phyloP scores from a whole-genome alignment of 305 asterid species.

The Fraxinus nigra region DNA sequence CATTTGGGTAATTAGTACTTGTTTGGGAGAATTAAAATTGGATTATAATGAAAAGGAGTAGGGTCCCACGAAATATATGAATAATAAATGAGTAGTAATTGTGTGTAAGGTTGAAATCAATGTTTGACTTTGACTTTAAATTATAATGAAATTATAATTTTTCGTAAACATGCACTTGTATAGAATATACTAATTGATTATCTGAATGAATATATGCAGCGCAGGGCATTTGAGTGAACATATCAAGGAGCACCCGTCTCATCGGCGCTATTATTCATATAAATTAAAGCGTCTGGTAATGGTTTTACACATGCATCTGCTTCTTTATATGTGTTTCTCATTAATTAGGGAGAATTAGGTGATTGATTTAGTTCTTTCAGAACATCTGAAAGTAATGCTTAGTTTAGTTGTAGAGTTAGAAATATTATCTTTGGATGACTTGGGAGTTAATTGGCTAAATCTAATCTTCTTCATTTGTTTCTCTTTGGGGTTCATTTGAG shows the following conservation, averaged over 20 bases:
- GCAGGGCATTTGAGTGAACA: conserved; percentile 81
- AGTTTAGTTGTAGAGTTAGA: background rate
- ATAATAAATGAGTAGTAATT: background rate
- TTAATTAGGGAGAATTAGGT: background rate
- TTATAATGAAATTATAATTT: background rate
- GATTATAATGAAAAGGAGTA: background rate
- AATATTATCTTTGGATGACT: background rate
- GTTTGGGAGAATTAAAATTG: background rate
- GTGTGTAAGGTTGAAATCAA: background rate
- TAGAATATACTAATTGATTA: conserved; percentile 26
- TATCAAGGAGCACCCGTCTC: conserved; percentile 52
- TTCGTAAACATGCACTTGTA: background rate
- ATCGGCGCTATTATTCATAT: conserved; percentile 65
- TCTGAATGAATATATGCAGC: conserved; percentile 42
- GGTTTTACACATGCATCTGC: background rate
- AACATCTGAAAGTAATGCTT: background rate
- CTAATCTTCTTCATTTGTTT: background rate
- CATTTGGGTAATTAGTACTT: background rate
- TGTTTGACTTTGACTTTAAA: background rate
- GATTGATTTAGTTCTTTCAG: background rate
- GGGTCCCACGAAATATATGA: background rate
- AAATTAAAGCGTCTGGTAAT: conserved; percentile 76
- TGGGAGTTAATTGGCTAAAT: background rate
- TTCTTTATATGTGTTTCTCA: background rate
- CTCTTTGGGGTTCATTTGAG: background rate